Evolutionary conservation across 1,284 basidiomycete species (phyloP), one percentile per base, ranked within the genome.

Genomic region (Malassezia dermatis): DNA sequence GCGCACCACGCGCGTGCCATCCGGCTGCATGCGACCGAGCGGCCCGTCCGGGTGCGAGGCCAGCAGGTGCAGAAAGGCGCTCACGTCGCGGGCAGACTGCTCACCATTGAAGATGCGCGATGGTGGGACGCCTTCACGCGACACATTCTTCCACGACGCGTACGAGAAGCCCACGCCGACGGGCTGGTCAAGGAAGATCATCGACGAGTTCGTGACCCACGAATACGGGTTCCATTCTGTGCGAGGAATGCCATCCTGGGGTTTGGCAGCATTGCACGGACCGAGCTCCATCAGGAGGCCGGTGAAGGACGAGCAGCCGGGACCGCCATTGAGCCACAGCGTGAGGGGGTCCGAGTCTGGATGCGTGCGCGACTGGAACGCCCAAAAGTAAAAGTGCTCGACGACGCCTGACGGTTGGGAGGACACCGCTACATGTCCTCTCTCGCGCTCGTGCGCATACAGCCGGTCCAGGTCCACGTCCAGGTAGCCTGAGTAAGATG

Each of bases 351-450:
- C 70, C 8, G 48, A 63, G 21, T 53, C 58, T 27, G 67, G 65
- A 27, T 71, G 57, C 48, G 61, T 61, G 27, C 71, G 63, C 21
- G 65, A 68, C 49, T 69, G 68, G 35, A 74, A 74, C 0, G 66
- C 68, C 70, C 70, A 72, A 54, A 74, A 74, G 62, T 72, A 74
- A 32, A 74, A 74, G 56, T 74, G 71, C 52, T 74, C 71, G 31
- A 67, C 60, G 27, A 65, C 60, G 6, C 69, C 71, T 7, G 34
- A 23, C 41, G 23, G 26, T 19, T 4, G 10, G 12, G 32, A 8
- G 8, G 44, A 24, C 5, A 11, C 27, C 7, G 27, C 6, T 2
- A 15, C 44, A 32, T 46, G 44, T 0, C 32, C 46, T 0, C 11
- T 12, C 3, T 50, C 37, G 21, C 60, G 53, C 43, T 62, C 50